Conservation (phyloP, 352 stramenopile species). For the Phytophthora nicotianae region DNA sequence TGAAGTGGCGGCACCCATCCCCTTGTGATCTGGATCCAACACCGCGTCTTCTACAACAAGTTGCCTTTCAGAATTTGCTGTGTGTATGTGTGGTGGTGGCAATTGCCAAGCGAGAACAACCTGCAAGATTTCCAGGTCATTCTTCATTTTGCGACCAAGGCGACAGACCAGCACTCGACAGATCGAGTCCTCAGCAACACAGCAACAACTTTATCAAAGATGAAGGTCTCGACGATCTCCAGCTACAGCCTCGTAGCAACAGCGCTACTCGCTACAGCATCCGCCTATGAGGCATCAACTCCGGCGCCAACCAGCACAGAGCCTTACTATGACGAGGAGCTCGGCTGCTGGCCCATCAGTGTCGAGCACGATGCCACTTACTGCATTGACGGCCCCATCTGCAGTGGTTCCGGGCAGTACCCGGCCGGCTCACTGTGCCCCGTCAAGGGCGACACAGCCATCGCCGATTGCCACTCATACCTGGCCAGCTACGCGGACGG, state of each 20-base stretch:
- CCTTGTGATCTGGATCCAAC: constrained; percentile 17
- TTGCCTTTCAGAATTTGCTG: constrained; percentile 20
- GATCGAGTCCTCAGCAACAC: constrained; percentile 19
- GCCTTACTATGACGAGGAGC: constrained; percentile 36
- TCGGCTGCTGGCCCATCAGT: constrained; percentile 45
- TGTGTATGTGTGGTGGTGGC: neutral
- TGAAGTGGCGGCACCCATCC: constrained; percentile 9
- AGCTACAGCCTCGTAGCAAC: constrained; percentile 11
- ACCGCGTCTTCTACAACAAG: constrained; percentile 3
- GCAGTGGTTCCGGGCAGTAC: constrained; percentile 34
- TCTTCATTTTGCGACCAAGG: constrained; percentile 26
- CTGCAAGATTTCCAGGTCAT: constrained; percentile 19
- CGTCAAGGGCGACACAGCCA: constrained; percentile 49
- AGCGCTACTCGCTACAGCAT: constrained; percentile 13
- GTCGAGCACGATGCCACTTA: constrained; percentile 57
- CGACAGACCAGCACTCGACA: constrained; percentile 28
- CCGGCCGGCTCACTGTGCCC: constrained; percentile 46
- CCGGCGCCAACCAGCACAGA: constrained; percentile 17
- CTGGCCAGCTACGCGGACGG: constrained; percentile 53
- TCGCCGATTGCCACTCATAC: constrained; percentile 57
- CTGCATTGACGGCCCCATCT: constrained; percentile 56
- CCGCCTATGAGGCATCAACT: constrained; percentile 10
- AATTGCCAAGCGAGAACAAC: neutral
- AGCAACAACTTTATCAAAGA: constrained; percentile 14
- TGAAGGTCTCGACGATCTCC: constrained; percentile 38